phyloP scores from a whole-genome alignment of 768 basidiomycete genomes.

The Macrolepiota fuliginosa region DNA sequence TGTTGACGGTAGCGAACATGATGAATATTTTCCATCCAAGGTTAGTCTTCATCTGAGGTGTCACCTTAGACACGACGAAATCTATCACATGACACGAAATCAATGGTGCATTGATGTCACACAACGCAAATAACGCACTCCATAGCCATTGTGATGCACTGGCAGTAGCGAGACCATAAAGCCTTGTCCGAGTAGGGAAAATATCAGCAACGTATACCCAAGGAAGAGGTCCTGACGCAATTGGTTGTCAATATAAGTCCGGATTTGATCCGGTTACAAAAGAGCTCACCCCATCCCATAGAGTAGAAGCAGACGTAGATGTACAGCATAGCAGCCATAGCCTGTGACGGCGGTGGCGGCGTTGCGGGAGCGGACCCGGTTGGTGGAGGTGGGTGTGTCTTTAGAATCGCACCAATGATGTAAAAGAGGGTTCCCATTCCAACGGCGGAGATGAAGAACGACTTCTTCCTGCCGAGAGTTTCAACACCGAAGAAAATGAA shows the following conservation, averaged over 20 bases:
- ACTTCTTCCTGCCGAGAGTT: conserved; percentile 62
- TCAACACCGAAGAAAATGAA: conserved; percentile 72
- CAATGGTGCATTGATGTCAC: conserved; percentile 12
- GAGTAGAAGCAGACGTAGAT: conserved; percentile 88
- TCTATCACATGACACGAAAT: conserved; percentile 35
- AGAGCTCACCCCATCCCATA: conserved; percentile 70
- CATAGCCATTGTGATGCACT: conserved; percentile 83
- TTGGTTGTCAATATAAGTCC: conserved; percentile 26
- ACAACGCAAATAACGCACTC: conserved; percentile 43
- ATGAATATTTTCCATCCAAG: conserved; percentile 76
- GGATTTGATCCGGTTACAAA: not conserved
- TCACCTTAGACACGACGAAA: conserved; percentile 71
- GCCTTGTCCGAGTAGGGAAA: conserved; percentile 81
- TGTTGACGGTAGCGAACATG: conserved; percentile 74
- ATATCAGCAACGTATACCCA: conserved; percentile 79
- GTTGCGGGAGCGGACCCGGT: conserved; percentile 25
- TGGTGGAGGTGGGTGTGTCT: conserved; percentile 63
- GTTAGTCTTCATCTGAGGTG: conserved; percentile 57
- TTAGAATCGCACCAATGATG: conserved; percentile 82
- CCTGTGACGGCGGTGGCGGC: conserved; percentile 61
- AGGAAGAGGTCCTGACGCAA: conserved; percentile 35
- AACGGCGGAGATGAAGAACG: conserved; percentile 68
- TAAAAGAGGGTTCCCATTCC: conserved; percentile 82
- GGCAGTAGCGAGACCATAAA: conserved; percentile 75
- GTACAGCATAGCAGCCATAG: conserved; percentile 85